phyloP scores from a whole-genome alignment of 768 basidiomycete genomes.

The Collybia sordida region DNA sequence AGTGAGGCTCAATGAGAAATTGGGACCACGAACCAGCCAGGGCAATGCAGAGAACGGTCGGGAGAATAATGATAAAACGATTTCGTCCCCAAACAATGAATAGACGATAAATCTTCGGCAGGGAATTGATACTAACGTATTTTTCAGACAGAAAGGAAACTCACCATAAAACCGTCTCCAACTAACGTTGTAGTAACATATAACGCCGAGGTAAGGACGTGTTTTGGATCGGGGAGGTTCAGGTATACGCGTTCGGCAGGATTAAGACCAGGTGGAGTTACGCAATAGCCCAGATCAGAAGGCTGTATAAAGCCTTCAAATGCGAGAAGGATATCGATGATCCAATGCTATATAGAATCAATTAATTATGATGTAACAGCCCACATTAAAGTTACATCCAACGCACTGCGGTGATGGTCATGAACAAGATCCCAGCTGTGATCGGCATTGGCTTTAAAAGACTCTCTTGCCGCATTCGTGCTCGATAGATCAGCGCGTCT shows the following conservation, averaged over 20 bases:
- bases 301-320: constrained; percentile 12
- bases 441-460: constrained; percentile 19
- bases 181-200: constrained; percentile 10
- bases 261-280: not conserved
- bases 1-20: not conserved
- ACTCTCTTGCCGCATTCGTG: constrained; percentile 11
- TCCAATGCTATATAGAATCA: constrained; percentile 8
- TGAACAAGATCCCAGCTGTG: constrained; percentile 15
- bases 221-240: constrained; percentile 9
- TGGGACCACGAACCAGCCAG: constrained; percentile 4
- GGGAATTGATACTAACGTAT: not conserved
- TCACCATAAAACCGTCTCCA: constrained; percentile 13
- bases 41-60: constrained; percentile 5
- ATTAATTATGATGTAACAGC: not conserved
- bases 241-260: constrained; percentile 12
- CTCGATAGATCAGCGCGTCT: constrained; percentile 13
- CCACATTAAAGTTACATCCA: not conserved
- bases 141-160: not conserved
- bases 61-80: constrained; percentile 8
- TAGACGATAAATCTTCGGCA: constrained; percentile 8
- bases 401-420: constrained; percentile 18
- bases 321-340: constrained; percentile 7
- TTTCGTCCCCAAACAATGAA: constrained; percentile 11
- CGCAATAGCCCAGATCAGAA: constrained; percentile 1
- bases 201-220: constrained; percentile 4